Evolutionary conservation across 2,329 filamentous ascomycete species (phyloP), one percentile per base, ranked within the genome.

Genomic region (Tolypocladium paradoxum): DNA sequence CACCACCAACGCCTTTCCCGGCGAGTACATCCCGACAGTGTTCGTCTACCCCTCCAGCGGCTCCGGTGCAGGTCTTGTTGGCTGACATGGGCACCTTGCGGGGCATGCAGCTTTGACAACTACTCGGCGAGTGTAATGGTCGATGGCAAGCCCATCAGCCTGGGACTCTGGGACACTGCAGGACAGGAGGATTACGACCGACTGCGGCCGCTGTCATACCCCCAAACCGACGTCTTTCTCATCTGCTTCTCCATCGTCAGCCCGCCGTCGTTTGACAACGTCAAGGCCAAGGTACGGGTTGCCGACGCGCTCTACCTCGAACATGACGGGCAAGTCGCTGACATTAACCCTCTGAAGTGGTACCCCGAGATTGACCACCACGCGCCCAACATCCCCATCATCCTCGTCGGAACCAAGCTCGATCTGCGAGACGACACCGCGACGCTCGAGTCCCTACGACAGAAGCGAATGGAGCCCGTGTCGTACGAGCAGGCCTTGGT

Each of bases 41-140:
- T 93, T 76, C 72, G 86, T 78, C n/a, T 38, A 36, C 57, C 40
- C 37, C 51, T 47, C 35, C 31, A 50, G 9, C 48, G 33, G 20
- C 58, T 45, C 48, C 54, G 43, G 16, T 40, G 24, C 55, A 48
- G 48, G n/a, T 43, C 36, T 52, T 35, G 46, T 52, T 35, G 46
- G 38, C 49, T 53, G 38, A 54, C 55, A 22, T 45, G 43, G 4
- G 20, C 40, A 2, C 43, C 7, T 46, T 4, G 43, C 40, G 22
- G 51, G 53, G 24, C 55, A 45, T 31, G 27, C 62, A 96, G 90
- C 58, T 97, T 97, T 74, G 92, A 97, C 70, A 99, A 99, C 77
- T 97, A 97, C 78, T 96, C 92, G 37, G 93, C 93, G 60, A 96
- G 90, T 77, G 93, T 99, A 53, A 96, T 96, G 89, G 93, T 97